Base-by-base conservation (phyloP, 2,329 filamentous ascomycete genomes). In the Exserohilum turcica region DNA sequence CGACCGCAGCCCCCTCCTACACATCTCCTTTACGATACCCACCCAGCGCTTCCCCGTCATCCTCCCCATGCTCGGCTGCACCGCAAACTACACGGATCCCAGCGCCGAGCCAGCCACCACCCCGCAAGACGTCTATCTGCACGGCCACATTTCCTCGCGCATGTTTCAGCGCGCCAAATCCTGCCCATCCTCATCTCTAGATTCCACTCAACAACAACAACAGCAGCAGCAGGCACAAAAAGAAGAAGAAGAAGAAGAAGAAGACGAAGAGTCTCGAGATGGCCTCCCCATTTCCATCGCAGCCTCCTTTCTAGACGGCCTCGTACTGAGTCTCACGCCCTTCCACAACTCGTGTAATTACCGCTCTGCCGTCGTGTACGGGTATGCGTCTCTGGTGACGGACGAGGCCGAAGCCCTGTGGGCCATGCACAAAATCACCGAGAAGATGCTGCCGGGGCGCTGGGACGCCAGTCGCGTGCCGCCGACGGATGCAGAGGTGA, bases 71-170 rank as follows among this genome's bases (percentile, higher is more conserved):
- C 56, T 75, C 6, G 74, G 70, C n/a, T 76, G 74, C 47, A 76
- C 72, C 2, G 72, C 61, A 0, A 49, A 56, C 45, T 71, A 61
- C 36, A 4, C 80, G 46, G 73, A 83, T 15, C 61, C 42, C 13
- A 80, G 82, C 44, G 85, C 87, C 0, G 79, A 91, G 5, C 87
- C 92, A 52, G 82, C 88, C 19, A 53, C 44, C 57, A 48, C 49
- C 2, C 12, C 36, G 5, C 65, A 67, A 29, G 56, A 70, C 29
- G 36, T 74, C 5, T 75, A 74, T 44, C 60, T 75, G 29, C 72
- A 75, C 54, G 72, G 72, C 50, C 72, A 69, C 46, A 58, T 71
- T 3, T 65, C 66, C 5, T 61, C 86, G 0, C 87, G 91, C 6
- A 79, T 96, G 29, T 88, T 93, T 57, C 44, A 16, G 24, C 3